Percentiles rank a stretch among this genome's conserved stretches.
Conservation (phyloP, 202 grass and related monocot species). For the Brachypodium distachyon region DNA sequence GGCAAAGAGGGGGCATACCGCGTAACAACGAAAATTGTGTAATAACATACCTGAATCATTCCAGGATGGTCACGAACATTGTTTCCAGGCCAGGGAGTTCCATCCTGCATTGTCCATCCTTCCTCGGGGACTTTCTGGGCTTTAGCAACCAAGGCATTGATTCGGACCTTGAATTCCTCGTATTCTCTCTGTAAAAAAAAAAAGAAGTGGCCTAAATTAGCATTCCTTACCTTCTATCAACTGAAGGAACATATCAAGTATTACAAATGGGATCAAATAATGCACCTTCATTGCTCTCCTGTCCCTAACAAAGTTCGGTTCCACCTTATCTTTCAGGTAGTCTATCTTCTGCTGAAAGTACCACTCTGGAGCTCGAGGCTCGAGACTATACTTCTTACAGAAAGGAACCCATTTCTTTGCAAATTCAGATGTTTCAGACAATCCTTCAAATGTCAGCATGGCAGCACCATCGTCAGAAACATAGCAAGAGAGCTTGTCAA, state of each 20-base stretch:
- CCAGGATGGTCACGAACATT: conserved; percentile 94
- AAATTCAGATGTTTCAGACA: conserved; percentile 96
- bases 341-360: conserved; percentile 95
- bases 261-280: background rate
- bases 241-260: background rate
- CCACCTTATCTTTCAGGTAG: conserved; percentile 87
- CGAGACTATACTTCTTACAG: conserved; percentile 62
- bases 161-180: conserved; percentile 87
- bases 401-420: conserved; percentile 97
- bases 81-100: conserved; percentile 97
- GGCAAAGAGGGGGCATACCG: background rate
- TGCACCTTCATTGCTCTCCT: conserved; percentile 91
- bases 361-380: conserved; percentile 83
- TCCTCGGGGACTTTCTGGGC: conserved; percentile 94
- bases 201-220: background rate
- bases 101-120: conserved; percentile 99
- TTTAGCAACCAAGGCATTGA: conserved; percentile 98
- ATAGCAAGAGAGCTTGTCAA: conserved; percentile 84
- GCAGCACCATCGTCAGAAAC: conserved; percentile 97
- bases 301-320: conserved; percentile 67
- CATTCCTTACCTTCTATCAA: background rate
- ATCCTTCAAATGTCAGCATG: conserved; percentile 85
- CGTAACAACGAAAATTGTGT: background rate
- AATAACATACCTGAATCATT: conserved; percentile 90
- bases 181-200: conserved; percentile 66